A percentile compares a stretch with the other conserved stretches of the same genome.
Evolutionary conservation across 2,329 filamentous ascomycete genomes (phyloP).

Genomic region (Colletotrichum lini): DNA sequence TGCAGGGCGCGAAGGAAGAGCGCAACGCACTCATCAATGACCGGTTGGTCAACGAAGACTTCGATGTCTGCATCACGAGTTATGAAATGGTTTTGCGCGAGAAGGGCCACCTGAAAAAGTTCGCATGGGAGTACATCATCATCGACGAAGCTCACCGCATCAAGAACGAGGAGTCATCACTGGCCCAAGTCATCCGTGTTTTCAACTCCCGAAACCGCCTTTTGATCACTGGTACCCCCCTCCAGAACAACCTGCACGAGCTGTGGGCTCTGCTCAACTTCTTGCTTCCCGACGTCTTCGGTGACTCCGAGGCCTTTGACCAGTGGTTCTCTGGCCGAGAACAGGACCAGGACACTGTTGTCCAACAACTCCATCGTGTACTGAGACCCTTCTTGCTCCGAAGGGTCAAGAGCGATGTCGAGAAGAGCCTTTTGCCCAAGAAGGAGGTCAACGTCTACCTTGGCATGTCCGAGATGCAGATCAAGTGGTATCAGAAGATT

Average conservation of each 20-base stretch:
- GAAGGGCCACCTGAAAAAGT: slow-evolving; percentile 95
- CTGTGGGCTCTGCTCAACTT: slow-evolving; percentile 98
- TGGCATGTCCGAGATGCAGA: slow-evolving; percentile 99
- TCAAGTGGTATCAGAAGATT: slow-evolving; percentile 99
- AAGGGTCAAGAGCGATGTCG: slow-evolving; percentile 96
- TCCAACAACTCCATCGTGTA: slow-evolving; percentile 95
- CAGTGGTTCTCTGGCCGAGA: slow-evolving; percentile 97
- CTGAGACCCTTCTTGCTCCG: slow-evolving; percentile 93
- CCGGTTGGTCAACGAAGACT: slow-evolving; percentile 92
- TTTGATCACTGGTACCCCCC: slow-evolving; percentile 94
- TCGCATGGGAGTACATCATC: slow-evolving; percentile 99
- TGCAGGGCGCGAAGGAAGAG: slow-evolving; percentile 96
- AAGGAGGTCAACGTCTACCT: slow-evolving; percentile 98
- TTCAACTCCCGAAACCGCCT: slow-evolving; percentile 97
- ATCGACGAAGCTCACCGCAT: slow-evolving; percentile 98
- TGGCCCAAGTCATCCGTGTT: slow-evolving; percentile 95
- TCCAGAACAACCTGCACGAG: slow-evolving; percentile 98
- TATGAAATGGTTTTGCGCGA: slow-evolving; percentile 99
- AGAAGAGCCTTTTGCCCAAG: slow-evolving; percentile 97
- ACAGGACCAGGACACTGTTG: slow-evolving; percentile 93
- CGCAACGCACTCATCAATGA: slow-evolving; percentile 90
- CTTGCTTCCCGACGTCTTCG: slow-evolving; percentile 96
- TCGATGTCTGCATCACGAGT: slow-evolving; percentile 97
- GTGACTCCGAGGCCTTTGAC: slow-evolving; percentile 96
- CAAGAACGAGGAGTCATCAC: slow-evolving; percentile 98